Base-by-base conservation (phyloP, 768 basidiomycete species). In the Saitozyma podzolica region DNA sequence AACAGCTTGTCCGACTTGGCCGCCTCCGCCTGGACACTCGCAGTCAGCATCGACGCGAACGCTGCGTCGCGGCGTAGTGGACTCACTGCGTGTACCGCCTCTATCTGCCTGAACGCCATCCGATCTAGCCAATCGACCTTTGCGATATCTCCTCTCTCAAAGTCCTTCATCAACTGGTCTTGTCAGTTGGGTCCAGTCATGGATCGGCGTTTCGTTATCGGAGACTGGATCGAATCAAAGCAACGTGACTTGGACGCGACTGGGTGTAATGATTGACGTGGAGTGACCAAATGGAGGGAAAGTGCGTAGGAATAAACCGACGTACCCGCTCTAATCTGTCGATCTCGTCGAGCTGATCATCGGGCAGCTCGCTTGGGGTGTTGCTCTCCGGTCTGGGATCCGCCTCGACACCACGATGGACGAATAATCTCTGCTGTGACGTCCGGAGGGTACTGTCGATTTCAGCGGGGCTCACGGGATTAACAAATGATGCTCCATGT, bases 71-170 rank as follows among this genome's bases (percentile, higher is more conserved):
- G 29, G 29, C 29, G 29, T 29, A 42, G 14, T 69, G 17, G 3
- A 78, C 88, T 61, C 76, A 92, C 94, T 2, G 91, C 86, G 76
- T 98, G 95, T 37, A 94, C 87, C 77, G 93, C 90, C 66, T 93
- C 93, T 84, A 98, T 95, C 82, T 89, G 91, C 51, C 94, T 83
- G 81, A 97, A 99, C 7, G 90, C 87, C 80, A 96, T 80, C 64
- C 89, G 89, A 75, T 98, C 94, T 8, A 98, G 82, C 96, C 96
- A 99, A 60, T 98, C 96, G 2, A 91, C 89, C 78, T 93, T 92
- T 2, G 89, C 86, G 40, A 99, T 83, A 77, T 98, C 96, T 0
- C 93, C 93, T 16, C 92, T 84, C 72, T 97, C 93, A 70, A 94
- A 93, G 78, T 96, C 96, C 83, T 97, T 96, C 57, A 99, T 90